phyloP scores from a whole-genome alignment of 306 rosid genomes.

The Vicia villosa region DNA sequence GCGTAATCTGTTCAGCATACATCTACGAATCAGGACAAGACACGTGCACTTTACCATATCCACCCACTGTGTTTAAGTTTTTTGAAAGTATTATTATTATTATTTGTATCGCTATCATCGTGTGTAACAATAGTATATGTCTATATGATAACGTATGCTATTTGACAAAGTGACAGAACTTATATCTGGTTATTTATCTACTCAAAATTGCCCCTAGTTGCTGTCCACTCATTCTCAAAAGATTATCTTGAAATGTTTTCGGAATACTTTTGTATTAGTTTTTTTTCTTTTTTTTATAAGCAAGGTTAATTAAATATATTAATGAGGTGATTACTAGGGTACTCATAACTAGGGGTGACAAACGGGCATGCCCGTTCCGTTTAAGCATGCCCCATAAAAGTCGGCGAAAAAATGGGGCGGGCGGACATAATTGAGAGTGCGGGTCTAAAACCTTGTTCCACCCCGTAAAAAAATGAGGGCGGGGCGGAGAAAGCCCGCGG shows the following conservation, averaged over 20 bases:
- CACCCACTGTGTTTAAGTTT: background rate
- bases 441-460: too few species aligned
- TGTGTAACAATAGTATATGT: background rate
- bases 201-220: background rate
- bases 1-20: background rate
- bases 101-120: background rate
- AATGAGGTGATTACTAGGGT: too few species aligned
- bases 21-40: background rate
- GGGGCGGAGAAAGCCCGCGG: too few species aligned
- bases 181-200: background rate
- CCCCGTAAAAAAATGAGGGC: too few species aligned
- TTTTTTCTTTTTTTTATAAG: too few species aligned
- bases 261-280: background rate
- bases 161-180: background rate
- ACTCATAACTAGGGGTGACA: too few species aligned
- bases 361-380: too few species aligned
- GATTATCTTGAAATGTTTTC: background rate
- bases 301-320: too few species aligned
- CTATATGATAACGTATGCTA: background rate
- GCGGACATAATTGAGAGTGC: too few species aligned
- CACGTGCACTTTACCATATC: slow-evolving; percentile 8
- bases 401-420: too few species aligned
- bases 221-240: background rate
- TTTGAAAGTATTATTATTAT: background rate
- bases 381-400: too few species aligned